phyloP scores from a whole-genome alignment of 2,329 filamentous ascomycete species.

The Rutstroemia sp. region DNA sequence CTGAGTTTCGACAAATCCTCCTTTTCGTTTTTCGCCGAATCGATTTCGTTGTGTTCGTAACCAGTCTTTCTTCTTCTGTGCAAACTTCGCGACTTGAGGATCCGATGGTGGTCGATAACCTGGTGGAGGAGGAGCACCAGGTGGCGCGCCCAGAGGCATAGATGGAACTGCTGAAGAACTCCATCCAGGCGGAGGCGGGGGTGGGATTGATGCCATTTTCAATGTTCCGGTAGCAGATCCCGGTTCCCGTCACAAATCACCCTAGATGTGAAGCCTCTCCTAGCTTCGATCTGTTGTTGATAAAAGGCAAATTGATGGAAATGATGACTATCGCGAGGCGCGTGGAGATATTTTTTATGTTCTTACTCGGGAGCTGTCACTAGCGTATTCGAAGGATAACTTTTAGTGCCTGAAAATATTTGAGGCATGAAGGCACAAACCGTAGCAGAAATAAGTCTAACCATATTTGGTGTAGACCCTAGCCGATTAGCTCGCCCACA shows the following conservation, averaged over 20 bases:
- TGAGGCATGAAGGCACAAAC: background rate
- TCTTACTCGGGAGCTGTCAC: background rate
- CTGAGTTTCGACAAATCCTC: constrained; percentile 93
- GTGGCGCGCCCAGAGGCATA: constrained; percentile 39
- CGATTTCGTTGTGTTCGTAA: constrained; percentile 81
- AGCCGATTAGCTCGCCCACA: constrained; percentile 7
- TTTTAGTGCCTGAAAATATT: background rate
- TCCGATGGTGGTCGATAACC: constrained; percentile 76
- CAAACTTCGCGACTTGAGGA: constrained; percentile 85
- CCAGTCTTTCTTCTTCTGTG: constrained; percentile 99
- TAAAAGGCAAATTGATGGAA: constrained; percentile 1
- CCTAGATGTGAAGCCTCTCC: constrained; percentile 4
- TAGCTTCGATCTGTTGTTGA: constrained; percentile 5
- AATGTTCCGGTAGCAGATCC: constrained; percentile 17
- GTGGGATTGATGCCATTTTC: constrained; percentile 52
- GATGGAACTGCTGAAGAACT: constrained; percentile 43
- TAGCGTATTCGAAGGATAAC: constrained; percentile 9
- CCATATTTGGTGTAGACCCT: constrained; percentile 4
- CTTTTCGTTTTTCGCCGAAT: constrained; percentile 95
- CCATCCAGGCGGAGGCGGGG: constrained; percentile 64
- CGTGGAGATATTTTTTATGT: constrained; percentile 7
- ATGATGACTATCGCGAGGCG: constrained; percentile 3
- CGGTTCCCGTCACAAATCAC: constrained; percentile 18
- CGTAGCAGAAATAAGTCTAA: background rate
- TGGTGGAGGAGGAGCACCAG: constrained; percentile 65